Evolutionary conservation across 345 rosid species (phyloP), one percentile per base, ranked within the genome.

Genomic region (Tarenaya hassleriana): DNA sequence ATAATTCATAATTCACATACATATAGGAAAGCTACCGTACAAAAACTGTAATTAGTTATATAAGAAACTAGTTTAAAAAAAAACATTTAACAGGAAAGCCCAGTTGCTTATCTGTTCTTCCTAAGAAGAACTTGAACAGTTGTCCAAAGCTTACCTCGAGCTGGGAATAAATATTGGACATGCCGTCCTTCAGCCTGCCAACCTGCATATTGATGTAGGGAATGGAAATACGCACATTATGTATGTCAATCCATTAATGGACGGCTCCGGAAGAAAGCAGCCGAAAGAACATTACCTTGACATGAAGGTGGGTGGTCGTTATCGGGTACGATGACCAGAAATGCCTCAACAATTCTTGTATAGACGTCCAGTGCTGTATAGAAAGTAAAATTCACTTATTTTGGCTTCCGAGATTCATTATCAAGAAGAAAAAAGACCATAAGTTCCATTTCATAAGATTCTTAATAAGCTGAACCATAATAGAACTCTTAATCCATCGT

Each of bases 261-360:
- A n/a, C n/a, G n/a, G n/a, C n/a, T n/a, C n/a, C n/a, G n/a, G n/a
- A n/a, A n/a, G n/a, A n/a, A n/a, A n/a, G n/a, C n/a, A n/a, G 12
- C 15, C 32, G 21, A 21, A 17, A 50, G 4, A 17, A 52, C 17
- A 60, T 72, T 73, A 92, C 95, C 95, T 88, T 92, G 12, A 69
- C 58, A 64, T 75, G 71, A 56, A 92, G 90, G 75, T 83, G 68
- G 8, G 77, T 6, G 9, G 84, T 83, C 4, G 95, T 83, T 57
- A 92, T 70, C 15, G 98, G 98, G 77, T 83, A 92, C n/a, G 96
- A 92, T 52, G 98, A 82, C 98, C 98, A 88, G 63, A 80, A 88
- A 73, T 91, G 95, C 67, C 54, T 77, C 69, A 80, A 71, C 47
- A 87, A 62, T 75, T 91, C 98, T 62, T 82, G 83, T 52, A 84